Conservation (phyloP, 768 basidiomycete genomes). For the Lactarius vividus region DNA sequence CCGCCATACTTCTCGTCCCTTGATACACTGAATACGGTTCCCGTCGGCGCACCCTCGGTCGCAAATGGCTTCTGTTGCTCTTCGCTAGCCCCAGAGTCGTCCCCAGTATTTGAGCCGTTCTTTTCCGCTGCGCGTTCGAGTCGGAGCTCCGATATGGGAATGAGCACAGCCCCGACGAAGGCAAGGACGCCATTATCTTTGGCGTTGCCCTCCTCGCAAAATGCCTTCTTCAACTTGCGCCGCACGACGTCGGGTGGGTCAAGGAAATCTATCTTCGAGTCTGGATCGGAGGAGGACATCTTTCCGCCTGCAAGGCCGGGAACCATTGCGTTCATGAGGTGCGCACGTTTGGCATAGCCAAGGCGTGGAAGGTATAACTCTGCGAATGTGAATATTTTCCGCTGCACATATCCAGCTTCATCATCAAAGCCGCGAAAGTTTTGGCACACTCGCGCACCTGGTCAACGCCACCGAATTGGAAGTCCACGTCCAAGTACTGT, state of each 20-base stretch:
- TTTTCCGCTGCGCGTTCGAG: constrained; percentile 53
- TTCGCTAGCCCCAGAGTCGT: constrained; percentile 46
- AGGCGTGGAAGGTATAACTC: constrained; percentile 92
- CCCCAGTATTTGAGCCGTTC: constrained; percentile 40
- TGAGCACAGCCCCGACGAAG: constrained; percentile 83
- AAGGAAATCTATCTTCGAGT: constrained; percentile 97
- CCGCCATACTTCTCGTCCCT: constrained; percentile 84
- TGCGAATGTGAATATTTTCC: constrained; percentile 98
- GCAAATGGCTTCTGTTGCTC: constrained; percentile 59
- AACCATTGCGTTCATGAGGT: constrained; percentile 98
- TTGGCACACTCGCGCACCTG: constrained; percentile 54
- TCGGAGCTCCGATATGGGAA: constrained; percentile 79
- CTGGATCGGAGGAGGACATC: constrained; percentile 97
- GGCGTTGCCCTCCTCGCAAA: constrained; percentile 90
- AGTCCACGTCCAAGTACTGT: constrained; percentile 92
- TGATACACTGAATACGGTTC: constrained; percentile 75
- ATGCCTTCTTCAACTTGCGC: constrained; percentile 87
- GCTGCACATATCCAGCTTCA: constrained; percentile 43
- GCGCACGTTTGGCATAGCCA: constrained; percentile 91
- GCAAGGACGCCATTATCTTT: constrained; percentile 86
- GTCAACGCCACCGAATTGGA: constrained; percentile 97
- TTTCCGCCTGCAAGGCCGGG: constrained; percentile 93
- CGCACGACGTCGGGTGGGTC: constrained; percentile 80
- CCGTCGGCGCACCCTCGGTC: constrained; percentile 66
- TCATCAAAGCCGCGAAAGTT: background rate